Evolutionary conservation across 805 yeast species (phyloP).

Genomic region (Nakazawaea holstii): DNA sequence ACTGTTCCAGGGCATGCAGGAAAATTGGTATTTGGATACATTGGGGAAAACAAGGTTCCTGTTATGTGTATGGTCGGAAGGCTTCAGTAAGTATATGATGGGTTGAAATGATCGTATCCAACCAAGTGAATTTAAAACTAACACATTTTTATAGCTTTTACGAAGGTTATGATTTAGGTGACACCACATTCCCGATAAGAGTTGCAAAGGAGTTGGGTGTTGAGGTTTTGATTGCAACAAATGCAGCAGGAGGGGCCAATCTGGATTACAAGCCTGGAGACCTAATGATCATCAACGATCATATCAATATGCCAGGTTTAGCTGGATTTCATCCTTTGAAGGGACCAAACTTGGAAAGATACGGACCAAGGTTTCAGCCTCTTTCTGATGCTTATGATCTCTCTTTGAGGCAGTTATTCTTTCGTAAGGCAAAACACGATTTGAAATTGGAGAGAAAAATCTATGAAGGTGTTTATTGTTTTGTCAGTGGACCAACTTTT

Average conservation of each 20-base stretch:
- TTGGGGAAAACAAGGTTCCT: constrained; percentile 65
- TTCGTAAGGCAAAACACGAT: constrained; percentile 42
- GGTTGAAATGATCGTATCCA: neutral
- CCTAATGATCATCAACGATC: constrained; percentile 86
- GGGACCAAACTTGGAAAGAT: constrained; percentile 75
- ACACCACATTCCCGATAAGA: constrained; percentile 82
- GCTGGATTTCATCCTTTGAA: constrained; percentile 83
- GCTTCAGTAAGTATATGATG: constrained; percentile 41
- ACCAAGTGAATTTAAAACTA: neutral
- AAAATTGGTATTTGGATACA: constrained; percentile 67
- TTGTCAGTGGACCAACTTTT: constrained; percentile 90
- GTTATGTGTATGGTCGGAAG: constrained; percentile 94
- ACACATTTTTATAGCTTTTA: constrained; percentile 38
- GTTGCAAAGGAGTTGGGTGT: constrained; percentile 63
- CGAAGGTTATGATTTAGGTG: constrained; percentile 83
- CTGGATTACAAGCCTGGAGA: constrained; percentile 71
- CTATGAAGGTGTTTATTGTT: constrained; percentile 84
- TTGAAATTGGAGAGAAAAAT: constrained; percentile 44
- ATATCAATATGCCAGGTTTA: constrained; percentile 85
- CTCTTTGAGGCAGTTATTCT: constrained; percentile 58
- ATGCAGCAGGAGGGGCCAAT: constrained; percentile 93
- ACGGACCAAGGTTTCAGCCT: constrained; percentile 87
- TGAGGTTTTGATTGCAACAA: constrained; percentile 69
- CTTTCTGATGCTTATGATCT: constrained; percentile 86
- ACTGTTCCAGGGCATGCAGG: constrained; percentile 94